Conservation (phyloP, 768 basidiomycete genomes). For the Galerina marginata region DNA sequence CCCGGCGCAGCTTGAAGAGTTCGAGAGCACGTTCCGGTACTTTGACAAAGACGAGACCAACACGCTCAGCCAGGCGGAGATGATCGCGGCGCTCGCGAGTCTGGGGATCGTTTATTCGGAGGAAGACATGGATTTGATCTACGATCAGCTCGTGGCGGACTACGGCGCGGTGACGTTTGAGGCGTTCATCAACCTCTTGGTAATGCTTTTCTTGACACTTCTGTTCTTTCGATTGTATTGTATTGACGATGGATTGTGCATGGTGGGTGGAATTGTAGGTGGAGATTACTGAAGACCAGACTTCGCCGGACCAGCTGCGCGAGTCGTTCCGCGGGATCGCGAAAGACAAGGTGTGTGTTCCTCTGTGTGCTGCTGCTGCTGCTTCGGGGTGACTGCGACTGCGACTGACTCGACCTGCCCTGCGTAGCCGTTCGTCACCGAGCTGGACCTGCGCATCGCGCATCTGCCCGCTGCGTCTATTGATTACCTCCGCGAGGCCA, state of each 20-base stretch:
- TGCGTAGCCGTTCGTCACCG: constrained; percentile 86
- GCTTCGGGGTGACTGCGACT: constrained; percentile 17
- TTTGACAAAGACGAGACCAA: constrained; percentile 95
- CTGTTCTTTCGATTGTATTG: not conserved
- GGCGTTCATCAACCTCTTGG: constrained; percentile 93
- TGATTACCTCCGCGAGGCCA: constrained; percentile 81
- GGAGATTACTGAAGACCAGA: constrained; percentile 95
- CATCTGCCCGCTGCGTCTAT: constrained; percentile 77
- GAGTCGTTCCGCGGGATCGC: constrained; percentile 95
- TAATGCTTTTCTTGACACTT: constrained; percentile 32
- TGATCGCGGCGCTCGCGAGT: constrained; percentile 93
- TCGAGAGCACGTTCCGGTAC: constrained; percentile 96
- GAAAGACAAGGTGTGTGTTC: constrained; percentile 71
- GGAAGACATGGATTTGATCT: constrained; percentile 86
- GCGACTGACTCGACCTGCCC: constrained; percentile 13
- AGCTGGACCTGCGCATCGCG: constrained; percentile 87
- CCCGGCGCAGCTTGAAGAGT: constrained; percentile 94
- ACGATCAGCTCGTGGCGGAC: constrained; percentile 75
- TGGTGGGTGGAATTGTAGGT: constrained; percentile 66
- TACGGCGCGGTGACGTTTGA: constrained; percentile 93
- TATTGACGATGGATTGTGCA: constrained; percentile 48
- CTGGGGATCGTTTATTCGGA: constrained; percentile 94
- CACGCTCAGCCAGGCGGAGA: constrained; percentile 82
- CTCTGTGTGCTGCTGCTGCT: not conserved
- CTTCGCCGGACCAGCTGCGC: constrained; percentile 88